Evolutionary conservation across 257 asterid species (phyloP).

Genomic region (Coffea canephora): DNA sequence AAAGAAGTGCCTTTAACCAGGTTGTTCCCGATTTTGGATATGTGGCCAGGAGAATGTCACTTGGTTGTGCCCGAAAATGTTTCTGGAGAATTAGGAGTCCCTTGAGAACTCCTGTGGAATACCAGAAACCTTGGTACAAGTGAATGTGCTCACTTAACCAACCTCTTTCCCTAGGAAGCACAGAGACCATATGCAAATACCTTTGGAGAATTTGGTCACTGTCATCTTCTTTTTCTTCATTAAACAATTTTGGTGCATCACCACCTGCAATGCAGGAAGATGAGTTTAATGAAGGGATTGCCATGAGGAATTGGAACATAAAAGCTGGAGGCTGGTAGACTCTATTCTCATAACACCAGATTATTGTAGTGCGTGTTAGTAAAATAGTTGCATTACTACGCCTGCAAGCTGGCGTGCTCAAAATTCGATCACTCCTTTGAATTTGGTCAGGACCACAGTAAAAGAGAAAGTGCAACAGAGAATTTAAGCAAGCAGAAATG

Average conservation of each 20-base stretch:
- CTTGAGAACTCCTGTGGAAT: conserved; percentile 15
- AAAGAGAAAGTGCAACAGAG: background rate
- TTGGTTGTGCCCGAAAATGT: conserved; percentile 19
- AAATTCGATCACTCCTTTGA: background rate
- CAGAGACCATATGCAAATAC: background rate
- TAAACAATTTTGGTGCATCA: background rate
- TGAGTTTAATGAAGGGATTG: background rate
- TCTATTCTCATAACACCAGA: background rate
- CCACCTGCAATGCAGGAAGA: background rate
- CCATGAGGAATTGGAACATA: background rate
- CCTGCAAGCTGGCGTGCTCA: background rate
- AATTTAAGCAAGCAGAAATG: no score
- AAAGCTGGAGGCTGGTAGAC: background rate
- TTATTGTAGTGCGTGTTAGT: background rate
- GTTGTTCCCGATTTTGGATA: conserved; percentile 35
- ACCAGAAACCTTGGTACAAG: conserved; percentile 30
- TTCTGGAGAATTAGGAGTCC: conserved; percentile 29
- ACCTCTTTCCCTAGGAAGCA: conserved; percentile 31
- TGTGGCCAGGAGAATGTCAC: conserved; percentile 20
- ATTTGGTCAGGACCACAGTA: background rate
- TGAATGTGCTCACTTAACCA: conserved; percentile 24
- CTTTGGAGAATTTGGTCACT: background rate
- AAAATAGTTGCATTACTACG: background rate
- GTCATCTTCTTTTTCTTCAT: background rate
- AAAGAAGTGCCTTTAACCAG: conserved; percentile 34